phyloP scores from a whole-genome alignment of 345 rosid species.

The Eucalyptus sideroxylon region DNA sequence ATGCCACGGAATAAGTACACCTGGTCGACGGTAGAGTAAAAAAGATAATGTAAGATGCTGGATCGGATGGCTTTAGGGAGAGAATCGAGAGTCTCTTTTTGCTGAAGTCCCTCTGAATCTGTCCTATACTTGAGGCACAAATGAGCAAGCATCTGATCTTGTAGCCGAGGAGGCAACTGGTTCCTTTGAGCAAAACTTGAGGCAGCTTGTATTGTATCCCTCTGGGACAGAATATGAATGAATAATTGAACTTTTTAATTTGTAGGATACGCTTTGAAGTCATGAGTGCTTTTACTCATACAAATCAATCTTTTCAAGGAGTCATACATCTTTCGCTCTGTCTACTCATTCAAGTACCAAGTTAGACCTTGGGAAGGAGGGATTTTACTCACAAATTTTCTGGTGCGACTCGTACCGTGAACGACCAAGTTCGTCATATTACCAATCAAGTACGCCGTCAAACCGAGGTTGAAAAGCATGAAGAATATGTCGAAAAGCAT shows the following conservation, averaged over 20 bases:
- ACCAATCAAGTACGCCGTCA: conserved; percentile 86
- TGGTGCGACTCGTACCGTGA: conserved; percentile 79
- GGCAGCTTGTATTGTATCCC: conserved; percentile 72
- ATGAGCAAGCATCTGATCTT: conserved; percentile 83
- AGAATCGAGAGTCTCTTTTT: conserved; percentile 61
- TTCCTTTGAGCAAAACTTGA: conserved; percentile 59
- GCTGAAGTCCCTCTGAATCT: conserved; percentile 74
- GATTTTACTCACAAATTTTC: conserved; percentile 63
- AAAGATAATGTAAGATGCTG: conserved; percentile 60
- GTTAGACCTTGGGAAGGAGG: background rate
- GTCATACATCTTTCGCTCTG: background rate
- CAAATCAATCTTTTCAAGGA: background rate
- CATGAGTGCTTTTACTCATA: background rate
- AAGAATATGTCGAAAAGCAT: conserved; percentile 84
- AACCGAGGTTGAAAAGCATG: conserved; percentile 84
- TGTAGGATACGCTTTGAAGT: background rate
- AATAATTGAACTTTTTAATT: background rate
- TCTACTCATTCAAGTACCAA: background rate
- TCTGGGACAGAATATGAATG: conserved; percentile 5
- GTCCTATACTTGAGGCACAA: conserved; percentile 59
- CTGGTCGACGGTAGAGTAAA: conserved; percentile 51
- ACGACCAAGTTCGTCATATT: conserved; percentile 97
- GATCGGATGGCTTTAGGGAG: conserved; percentile 79
- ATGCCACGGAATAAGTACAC: conserved; percentile 62
- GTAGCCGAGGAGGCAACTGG: conserved; percentile 39